Evolutionary conservation across 352 stramenopile species (phyloP), one percentile per base, ranked within the genome.

Genomic region (Pythium aristosporum): DNA sequence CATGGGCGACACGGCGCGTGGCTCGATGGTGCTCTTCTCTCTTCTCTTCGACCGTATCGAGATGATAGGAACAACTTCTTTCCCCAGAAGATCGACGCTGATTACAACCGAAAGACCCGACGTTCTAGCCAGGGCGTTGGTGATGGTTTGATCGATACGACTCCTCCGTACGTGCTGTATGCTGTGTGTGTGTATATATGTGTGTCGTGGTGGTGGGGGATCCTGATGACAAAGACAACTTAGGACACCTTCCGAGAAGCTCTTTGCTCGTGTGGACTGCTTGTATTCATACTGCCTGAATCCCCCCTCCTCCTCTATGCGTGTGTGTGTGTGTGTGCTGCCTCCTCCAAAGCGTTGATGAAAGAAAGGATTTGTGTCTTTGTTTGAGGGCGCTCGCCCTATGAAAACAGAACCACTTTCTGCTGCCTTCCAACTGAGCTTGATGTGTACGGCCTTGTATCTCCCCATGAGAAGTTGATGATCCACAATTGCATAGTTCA

Each of bases 251-350:
- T 89, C 78, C 79, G 81, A 90, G 79, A 82, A 79, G 77, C 77
- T 80, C 59, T 77, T 81, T 73, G 68, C 76, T 77, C 69, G 65
- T 90, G 80, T 90, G 78, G 80, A 88, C 80, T 78, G 73, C 79
- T 84, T 84, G 74, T 89, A 89, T 89, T 89, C 80, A 89, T 89
- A 89, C 80, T 89, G 80, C 68, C 80, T 89, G 80, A 89, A 72
- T 85, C 54, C 54, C 43, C 15, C 18, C 20, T 16, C 43, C 43
- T 12, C 16, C 32, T 71, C 73, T 68, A 67, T 57, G n/a, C 32
- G 8, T 57, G 25, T 16, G 62, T 11, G 43, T n/a, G 52, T 18
- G 59, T 60, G 71, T 61, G 23, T 46, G 41, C 7, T 5, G 39
- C 28, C 57, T 13, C 46, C 30, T 16, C 44, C 25, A 70, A 60